Conservation (phyloP, 768 basidiomycete genomes). For the Leccinum disarticulatum region DNA sequence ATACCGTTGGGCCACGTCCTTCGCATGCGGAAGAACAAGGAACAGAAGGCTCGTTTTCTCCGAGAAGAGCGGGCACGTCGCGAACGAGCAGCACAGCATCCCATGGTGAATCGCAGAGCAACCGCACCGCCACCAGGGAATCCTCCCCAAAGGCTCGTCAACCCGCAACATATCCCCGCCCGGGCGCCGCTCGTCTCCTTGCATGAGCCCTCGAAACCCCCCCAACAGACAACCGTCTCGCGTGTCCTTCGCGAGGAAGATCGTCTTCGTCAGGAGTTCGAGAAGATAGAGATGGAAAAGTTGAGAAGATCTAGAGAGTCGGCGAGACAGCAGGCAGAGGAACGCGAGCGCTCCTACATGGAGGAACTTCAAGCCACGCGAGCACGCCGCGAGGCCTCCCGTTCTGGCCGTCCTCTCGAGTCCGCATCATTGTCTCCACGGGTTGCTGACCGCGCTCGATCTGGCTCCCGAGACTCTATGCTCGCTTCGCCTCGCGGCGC, state of each 20-base stretch:
- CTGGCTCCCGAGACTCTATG: slow-evolving; percentile 38
- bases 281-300: slow-evolving; percentile 48
- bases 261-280: slow-evolving; percentile 45
- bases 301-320: slow-evolving; percentile 44
- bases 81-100: slow-evolving; percentile 33
- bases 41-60: slow-evolving; percentile 69
- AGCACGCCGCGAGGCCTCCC: slow-evolving; percentile 55
- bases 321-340: slow-evolving; percentile 42
- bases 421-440: slow-evolving; percentile 22
- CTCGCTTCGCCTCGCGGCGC: slow-evolving; percentile 21
- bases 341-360: slow-evolving; percentile 51
- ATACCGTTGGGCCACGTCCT: slow-evolving; percentile 70
- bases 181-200: slow-evolving; percentile 21
- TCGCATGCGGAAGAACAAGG: slow-evolving; percentile 69
- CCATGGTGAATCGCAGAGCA: slow-evolving; percentile 34
- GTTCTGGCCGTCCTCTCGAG: slow-evolving; percentile 42
- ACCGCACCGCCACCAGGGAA: slow-evolving; percentile 8
- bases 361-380: slow-evolving; percentile 65
- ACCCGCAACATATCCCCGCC: slow-evolving; percentile 14
- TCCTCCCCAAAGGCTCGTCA: slow-evolving; percentile 15
- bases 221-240: slow-evolving; percentile 4
- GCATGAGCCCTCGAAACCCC: slow-evolving; percentile 11
- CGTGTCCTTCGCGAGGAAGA: slow-evolving; percentile 41
- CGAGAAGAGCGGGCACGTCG: slow-evolving; percentile 58
- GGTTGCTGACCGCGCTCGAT: slow-evolving; percentile 34